Evolutionary conservation across 768 basidiomycete species (phyloP), one percentile per base, ranked within the genome.

Genomic region (Mycena epipterygia): DNA sequence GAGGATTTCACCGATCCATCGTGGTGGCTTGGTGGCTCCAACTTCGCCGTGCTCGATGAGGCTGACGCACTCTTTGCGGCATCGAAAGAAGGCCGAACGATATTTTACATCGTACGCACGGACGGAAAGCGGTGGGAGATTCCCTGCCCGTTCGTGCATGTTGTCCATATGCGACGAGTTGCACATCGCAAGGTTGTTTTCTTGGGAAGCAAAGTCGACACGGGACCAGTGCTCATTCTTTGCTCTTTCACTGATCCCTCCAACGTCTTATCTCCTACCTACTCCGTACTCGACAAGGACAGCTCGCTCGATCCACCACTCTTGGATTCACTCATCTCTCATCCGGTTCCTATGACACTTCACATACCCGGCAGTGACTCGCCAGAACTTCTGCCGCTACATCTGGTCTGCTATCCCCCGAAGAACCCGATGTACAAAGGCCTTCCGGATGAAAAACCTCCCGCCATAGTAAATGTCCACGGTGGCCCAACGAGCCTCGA

Each of bases 381-480:
- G 5, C 1, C n/a, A 23, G 32, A 60, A 48, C 42, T 46, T 63
- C 25, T 53, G 62, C 81, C 82, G 0, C 63, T 89, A n/a, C 82
- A 90, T 69, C 84, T 85, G n/a, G 79, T 89, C 35, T 88, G 82
- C 72, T 89, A 88, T 73, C 80, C 84, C 0, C 90, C 90, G 2
- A 83, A 80, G 59, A 90, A 89, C 69, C 85, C 87, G 0, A 73
- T 78, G 0, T 90, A 85, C 60, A 67, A 68, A 3, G 85, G 81
- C 0, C 73, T 79, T 0, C 79, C 74, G 12, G 83, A 79, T 1
- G 86, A 88, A 75, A 80, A 80, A 46, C 90, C 90, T 0, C 90
- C 90, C 3, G 84, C 84, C 49, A 79, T 91, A 7, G 79, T 89
- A 23, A 68, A 79, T 23, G 83, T 82, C 13, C 90, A 91, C 56